Evolutionary conservation across 768 basidiomycete genomes (phyloP).

Genomic region (Lyophyllum atratum): DNA sequence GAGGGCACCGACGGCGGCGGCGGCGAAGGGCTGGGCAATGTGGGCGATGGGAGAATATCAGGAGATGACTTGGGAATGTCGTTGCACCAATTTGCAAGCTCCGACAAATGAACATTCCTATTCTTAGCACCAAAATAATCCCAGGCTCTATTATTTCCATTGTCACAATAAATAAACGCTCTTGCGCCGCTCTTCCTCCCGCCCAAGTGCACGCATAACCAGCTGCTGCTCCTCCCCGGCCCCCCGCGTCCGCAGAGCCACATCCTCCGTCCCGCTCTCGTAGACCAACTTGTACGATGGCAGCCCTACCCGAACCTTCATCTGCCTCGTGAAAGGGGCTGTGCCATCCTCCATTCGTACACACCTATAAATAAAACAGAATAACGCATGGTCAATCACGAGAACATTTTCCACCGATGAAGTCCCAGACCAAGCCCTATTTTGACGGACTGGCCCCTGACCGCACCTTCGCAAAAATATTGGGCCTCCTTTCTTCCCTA

Average conservation of each 20-base stretch:
- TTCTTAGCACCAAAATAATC: conserved; percentile 15
- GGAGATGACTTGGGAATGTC: conserved; percentile 5
- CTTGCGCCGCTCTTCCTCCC: conserved; percentile 58
- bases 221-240: conserved; percentile 33
- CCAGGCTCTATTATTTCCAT: conserved; percentile 14
- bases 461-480: conserved; percentile 63
- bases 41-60: conserved; percentile 15
- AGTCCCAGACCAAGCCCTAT: conserved; percentile 11
- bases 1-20: not conserved
- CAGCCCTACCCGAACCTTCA: conserved; percentile 55
- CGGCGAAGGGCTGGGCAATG: conserved; percentile 13
- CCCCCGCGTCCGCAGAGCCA: conserved; percentile 41
- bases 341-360: conserved; percentile 44
- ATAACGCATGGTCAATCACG: conserved; percentile 27
- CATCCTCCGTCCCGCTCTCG: conserved; percentile 66
- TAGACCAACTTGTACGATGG: conserved; percentile 72
- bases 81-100: conserved; percentile 14
- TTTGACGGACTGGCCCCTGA: conserved; percentile 10
- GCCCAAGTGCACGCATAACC: conserved; percentile 37
- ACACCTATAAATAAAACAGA: conserved; percentile 52
- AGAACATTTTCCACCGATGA: conserved; percentile 19
- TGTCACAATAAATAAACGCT: conserved; percentile 26
- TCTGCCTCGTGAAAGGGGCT: conserved; percentile 38
- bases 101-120: conserved; percentile 20
- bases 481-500: conserved; percentile 35